A percentile compares a stretch with the other conserved stretches of the same genome.
Conservation (phyloP, 352 stramenopile genomes). For the Pythium biforme region DNA sequence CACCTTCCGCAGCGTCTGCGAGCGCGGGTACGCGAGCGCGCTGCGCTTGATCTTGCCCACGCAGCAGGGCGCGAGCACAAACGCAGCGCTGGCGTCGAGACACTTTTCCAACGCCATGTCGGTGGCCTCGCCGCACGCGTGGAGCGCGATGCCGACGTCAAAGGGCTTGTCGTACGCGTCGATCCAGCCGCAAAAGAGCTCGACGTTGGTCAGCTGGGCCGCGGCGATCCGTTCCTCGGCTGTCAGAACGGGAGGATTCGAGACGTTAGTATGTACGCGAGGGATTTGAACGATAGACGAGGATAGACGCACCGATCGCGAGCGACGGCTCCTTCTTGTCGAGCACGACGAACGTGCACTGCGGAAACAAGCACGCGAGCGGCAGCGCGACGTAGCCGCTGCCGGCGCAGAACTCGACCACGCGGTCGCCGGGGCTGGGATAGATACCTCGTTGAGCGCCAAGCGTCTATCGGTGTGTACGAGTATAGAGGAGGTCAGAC, state of each 20-base stretch:
- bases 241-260: no score
- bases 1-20: constrained; percentile 33
- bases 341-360: constrained; percentile 74
- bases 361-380: constrained; percentile 67
- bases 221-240: constrained; percentile 62
- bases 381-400: constrained; percentile 77
- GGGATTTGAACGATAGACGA: neutral
- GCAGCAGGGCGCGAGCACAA: constrained; percentile 78
- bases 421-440: constrained; percentile 68
- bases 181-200: constrained; percentile 75
- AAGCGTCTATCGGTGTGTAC: neutral
- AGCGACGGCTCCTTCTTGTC: constrained; percentile 81
- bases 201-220: constrained; percentile 60
- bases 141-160: constrained; percentile 77
- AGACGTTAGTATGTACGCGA: neutral
- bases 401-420: constrained; percentile 83
- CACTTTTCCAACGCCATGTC: constrained; percentile 84
- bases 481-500: no score
- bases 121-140: constrained; percentile 79
- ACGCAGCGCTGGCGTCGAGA: constrained; percentile 50
- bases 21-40: constrained; percentile 59
- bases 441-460: no score
- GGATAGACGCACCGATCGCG: constrained; percentile 64
- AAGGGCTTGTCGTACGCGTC: constrained; percentile 67
- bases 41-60: constrained; percentile 81